A percentile compares a stretch with the other conserved stretches of the same genome.
phyloP scores from a whole-genome alignment of 108 stramenopile species.

The Bacterosira constricta region DNA sequence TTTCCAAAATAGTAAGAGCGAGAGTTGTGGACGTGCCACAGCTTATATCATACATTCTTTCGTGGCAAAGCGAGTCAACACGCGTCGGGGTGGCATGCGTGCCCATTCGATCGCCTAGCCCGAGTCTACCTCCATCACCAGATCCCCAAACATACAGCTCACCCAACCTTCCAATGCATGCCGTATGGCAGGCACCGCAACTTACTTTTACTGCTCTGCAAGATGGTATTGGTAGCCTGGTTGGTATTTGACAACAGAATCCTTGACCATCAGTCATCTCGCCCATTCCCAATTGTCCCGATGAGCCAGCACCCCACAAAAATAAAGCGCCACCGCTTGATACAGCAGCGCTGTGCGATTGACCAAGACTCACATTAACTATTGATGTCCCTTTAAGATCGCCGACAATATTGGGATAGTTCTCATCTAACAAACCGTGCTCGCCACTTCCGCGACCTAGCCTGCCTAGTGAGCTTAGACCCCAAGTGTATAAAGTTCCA shows the following conservation, averaged over 20 bases:
- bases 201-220: slow-evolving; percentile 35
- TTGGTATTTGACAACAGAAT: slow-evolving; percentile 45
- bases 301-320: slow-evolving; percentile 62
- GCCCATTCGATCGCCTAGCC: slow-evolving; percentile 45
- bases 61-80: slow-evolving; percentile 33
- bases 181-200: slow-evolving; percentile 71
- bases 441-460: slow-evolving; percentile 53
- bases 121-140: slow-evolving; percentile 68
- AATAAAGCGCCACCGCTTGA: slow-evolving; percentile 42
- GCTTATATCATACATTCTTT: slow-evolving; percentile 47
- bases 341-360: slow-evolving; percentile 49
- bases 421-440: slow-evolving; percentile 17
- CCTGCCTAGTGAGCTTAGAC: slow-evolving; percentile 41
- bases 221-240: slow-evolving; percentile 20
- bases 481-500: slow-evolving; percentile 57
- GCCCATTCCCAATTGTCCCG: slow-evolving; percentile 66
- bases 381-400: slow-evolving; percentile 26
- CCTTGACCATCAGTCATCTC: slow-evolving; percentile 12
- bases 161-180: slow-evolving; percentile 53
- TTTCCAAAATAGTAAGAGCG: slow-evolving; percentile 28
- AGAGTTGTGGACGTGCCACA: slow-evolving; percentile 62
- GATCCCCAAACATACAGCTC: slow-evolving; percentile 74
- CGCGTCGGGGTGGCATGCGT: slow-evolving; percentile 39
- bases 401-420: slow-evolving; percentile 46
- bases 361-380: slow-evolving; percentile 28